phyloP scores from a whole-genome alignment of 768 basidiomycete genomes.

The Lepiota venenata region DNA sequence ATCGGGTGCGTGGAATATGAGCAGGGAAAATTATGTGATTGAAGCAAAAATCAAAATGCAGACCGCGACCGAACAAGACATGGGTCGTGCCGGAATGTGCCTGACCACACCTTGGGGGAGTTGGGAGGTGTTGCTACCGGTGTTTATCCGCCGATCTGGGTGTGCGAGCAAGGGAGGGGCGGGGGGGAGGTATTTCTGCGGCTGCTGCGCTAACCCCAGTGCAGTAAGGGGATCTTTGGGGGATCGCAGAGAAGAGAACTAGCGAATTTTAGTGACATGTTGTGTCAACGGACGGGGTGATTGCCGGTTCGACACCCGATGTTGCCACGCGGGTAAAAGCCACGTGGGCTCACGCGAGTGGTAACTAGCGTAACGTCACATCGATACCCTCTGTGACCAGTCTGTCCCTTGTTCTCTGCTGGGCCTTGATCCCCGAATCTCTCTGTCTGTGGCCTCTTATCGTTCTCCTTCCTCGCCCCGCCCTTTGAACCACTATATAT shows the following conservation, averaged over 20 bases:
- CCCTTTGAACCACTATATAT: not conserved
- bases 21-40: too few relatives aligned
- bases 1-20: too few relatives aligned
- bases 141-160: too few relatives aligned
- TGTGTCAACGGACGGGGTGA: conserved; percentile 9
- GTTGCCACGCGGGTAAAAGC: conserved; percentile 10
- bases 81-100: too few relatives aligned
- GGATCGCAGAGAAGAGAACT: conserved; percentile 3
- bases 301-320: conserved; percentile 10
- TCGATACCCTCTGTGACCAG: conserved; percentile 8
- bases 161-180: not conserved
- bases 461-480: not conserved
- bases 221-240: not conserved
- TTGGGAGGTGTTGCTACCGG: too few relatives aligned
- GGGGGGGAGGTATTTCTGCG: not conserved
- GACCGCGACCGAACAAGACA: too few relatives aligned
- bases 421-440: conserved; percentile 7
- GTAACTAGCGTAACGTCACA: conserved; percentile 12
- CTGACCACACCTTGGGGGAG: too few relatives aligned
- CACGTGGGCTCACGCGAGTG: conserved; percentile 9
- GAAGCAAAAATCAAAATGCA: too few relatives aligned
- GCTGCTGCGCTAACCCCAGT: not conserved
- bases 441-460: conserved; percentile 4
- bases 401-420: conserved; percentile 8
- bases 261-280: conserved; percentile 7